Conservation (phyloP, 257 asterid species). For the Solanum habrochaites region DNA sequence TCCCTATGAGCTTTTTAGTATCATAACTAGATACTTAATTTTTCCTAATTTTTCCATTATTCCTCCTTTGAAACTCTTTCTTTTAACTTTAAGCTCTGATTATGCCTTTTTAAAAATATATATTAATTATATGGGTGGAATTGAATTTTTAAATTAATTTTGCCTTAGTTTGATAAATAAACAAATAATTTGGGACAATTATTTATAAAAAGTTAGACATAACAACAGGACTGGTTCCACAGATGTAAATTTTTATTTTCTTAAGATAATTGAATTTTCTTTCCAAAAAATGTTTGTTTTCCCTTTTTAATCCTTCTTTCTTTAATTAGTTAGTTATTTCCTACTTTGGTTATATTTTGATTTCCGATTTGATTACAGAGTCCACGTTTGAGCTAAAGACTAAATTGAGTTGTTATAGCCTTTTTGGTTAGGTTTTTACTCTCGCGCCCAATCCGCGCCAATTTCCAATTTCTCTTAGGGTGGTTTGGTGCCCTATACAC, state of each 20-base stretch:
- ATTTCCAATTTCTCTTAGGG: background rate
- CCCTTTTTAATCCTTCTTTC: background rate
- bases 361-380: no score
- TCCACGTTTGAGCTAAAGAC: no score
- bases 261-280: background rate
- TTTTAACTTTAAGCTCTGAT: background rate
- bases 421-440: background rate
- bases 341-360: background rate
- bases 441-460: background rate
- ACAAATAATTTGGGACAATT: background rate
- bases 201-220: background rate
- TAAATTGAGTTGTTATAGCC: background rate
- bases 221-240: accelerated
- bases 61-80: background rate
- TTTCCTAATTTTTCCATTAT: no score
- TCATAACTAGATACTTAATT: no score
- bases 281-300: background rate
- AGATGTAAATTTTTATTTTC: background rate
- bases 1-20: no score
- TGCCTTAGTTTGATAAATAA: background rate
- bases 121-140: background rate
- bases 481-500: background rate
- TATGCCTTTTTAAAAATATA: background rate
- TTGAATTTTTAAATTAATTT: background rate
- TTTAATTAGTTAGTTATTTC: background rate